Conservation (phyloP, 2,329 filamentous ascomycete genomes). For the Anthostomella pinea region DNA sequence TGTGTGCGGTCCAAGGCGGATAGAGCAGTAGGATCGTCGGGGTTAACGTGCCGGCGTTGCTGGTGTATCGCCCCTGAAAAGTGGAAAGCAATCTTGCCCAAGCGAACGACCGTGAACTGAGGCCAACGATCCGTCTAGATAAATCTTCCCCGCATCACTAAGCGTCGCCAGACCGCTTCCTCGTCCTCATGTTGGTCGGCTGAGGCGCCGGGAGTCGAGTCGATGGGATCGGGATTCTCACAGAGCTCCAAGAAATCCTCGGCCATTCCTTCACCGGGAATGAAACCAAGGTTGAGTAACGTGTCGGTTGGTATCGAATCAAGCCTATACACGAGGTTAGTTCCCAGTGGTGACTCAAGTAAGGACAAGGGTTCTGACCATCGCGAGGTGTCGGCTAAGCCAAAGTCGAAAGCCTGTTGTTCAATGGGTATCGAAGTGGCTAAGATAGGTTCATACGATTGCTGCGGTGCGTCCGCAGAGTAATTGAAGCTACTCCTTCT, state of each 20-base stretch:
- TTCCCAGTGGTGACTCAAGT: neutral
- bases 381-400: conserved; percentile 26
- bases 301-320: conserved; percentile 32
- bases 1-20: neutral
- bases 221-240: conserved; percentile 33
- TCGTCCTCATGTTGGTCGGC: conserved; percentile 31
- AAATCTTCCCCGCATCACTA: conserved; percentile 33
- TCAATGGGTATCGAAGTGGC: conserved; percentile 8
- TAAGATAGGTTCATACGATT: conserved; percentile 10
- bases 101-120: no score
- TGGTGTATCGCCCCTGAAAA: neutral
- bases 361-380: conserved; percentile 20
- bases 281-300: conserved; percentile 33
- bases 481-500: conserved; percentile 14
- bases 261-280: conserved; percentile 31
- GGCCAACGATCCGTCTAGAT: conserved; percentile 21
- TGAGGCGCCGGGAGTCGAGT: conserved; percentile 23
- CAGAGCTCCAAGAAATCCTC: conserved; percentile 33
- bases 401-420: conserved; percentile 11
- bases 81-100: no score
- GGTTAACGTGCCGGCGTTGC: conserved; percentile 4
- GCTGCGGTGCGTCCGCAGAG: conserved; percentile 10
- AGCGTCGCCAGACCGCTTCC: conserved; percentile 33
- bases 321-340: conserved; percentile 25
- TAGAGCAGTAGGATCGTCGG: neutral